Evolutionary conservation across 139 green algal species (phyloP).

Genomic region (Tetraselmis striata): DNA sequence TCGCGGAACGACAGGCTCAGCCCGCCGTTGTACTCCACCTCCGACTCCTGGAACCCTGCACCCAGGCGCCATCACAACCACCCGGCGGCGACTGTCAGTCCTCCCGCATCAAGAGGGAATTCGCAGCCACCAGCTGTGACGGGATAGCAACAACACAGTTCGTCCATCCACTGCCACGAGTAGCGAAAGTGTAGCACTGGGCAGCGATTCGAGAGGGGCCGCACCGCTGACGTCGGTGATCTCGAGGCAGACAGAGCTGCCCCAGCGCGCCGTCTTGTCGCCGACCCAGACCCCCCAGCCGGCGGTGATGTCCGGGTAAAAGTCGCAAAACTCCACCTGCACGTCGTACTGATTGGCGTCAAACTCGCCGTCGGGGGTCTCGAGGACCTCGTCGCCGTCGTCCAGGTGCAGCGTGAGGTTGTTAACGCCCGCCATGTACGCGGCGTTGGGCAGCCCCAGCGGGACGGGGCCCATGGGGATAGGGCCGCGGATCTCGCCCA

Average conservation of each 20-base stretch:
- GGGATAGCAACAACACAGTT: neutral
- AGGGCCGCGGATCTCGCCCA: neutral
- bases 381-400: neutral
- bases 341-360: neutral
- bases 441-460: neutral
- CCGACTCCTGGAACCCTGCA: neutral
- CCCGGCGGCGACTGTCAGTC: neutral
- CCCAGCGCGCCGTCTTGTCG: neutral
- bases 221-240: neutral
- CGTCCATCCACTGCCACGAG: too few species aligned
- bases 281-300: neutral
- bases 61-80: neutral
- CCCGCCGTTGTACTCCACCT: neutral
- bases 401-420: neutral
- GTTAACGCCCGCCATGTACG: neutral
- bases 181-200: too few species aligned
- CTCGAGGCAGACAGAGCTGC: neutral
- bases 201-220: too few species aligned
- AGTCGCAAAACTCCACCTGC: neutral
- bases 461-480: neutral
- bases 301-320: neutral
- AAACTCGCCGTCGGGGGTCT: neutral
- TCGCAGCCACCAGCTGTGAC: too few species aligned
- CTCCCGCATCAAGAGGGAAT: too few species aligned
- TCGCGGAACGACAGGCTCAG: neutral